These are phyloP conservation scores for Aspergillus aculeatus DNA, from an alignment of 2,329 filamentous ascomycete genomes.

Conservation along the genomic window DNA sequence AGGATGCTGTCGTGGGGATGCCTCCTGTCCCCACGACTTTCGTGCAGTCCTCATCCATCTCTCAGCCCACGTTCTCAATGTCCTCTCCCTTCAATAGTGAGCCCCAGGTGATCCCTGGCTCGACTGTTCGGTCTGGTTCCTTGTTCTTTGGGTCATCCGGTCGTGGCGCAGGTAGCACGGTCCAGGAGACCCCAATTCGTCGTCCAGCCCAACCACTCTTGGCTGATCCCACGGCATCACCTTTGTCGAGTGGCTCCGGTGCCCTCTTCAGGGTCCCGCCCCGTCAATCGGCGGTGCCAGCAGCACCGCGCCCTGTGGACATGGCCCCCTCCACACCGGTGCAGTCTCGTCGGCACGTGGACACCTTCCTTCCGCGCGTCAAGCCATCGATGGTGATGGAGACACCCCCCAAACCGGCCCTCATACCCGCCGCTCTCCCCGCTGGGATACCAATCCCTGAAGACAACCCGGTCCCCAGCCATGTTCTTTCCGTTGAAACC, in stretches of 20 bases:
- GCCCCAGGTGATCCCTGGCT: conserved; percentile 34
- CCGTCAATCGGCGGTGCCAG: conserved; percentile 18
- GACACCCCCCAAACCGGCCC: conserved; percentile 27
- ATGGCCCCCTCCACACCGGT: conserved; percentile 30
- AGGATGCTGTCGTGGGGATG: conserved; percentile 28
- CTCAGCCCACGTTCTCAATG: conserved; percentile 14
- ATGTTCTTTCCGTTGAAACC: not conserved
- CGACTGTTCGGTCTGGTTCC: conserved; percentile 26
- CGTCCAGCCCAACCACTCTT: conserved; percentile 28
- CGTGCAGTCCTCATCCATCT: conserved; percentile 31
- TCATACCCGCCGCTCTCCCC: conserved; percentile 9
- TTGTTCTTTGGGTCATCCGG: conserved; percentile 25
- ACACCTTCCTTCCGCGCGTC: conserved; percentile 12
- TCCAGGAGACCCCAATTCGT: conserved; percentile 44
- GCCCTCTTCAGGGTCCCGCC: conserved; percentile 28
- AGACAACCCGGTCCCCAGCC: not conserved
- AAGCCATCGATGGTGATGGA: conserved; percentile 28
- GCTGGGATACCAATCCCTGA: not conserved
- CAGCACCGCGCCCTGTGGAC: conserved; percentile 23
- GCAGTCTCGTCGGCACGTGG: conserved; percentile 22
- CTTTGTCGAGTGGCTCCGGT: conserved; percentile 13
- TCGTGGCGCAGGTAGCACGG: conserved; percentile 19
- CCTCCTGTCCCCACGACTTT: conserved; percentile 28
- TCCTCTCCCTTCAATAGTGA: conserved; percentile 30
- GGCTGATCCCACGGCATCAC: conserved; percentile 12